Conservation (phyloP, 768 basidiomycete genomes). For the Kwoniella dendrophila region DNA sequence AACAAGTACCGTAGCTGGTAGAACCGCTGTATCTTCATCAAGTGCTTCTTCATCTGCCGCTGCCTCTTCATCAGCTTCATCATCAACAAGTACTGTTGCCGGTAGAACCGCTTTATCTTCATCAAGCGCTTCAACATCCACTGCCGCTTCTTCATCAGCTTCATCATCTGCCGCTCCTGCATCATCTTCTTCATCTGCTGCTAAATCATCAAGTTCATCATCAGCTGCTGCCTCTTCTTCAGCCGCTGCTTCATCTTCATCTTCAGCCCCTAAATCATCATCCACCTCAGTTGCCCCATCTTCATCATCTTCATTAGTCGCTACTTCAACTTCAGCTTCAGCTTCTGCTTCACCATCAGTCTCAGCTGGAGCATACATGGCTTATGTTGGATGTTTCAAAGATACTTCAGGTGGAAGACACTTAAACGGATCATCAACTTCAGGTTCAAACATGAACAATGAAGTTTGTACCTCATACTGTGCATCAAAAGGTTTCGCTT, state of each 20-base stretch:
- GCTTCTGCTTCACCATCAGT: slow-evolving; percentile 10
- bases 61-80: slow-evolving; percentile 2
- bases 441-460: slow-evolving; percentile 25
- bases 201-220: slow-evolving; percentile 10
- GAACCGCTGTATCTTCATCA: neutral
- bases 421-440: slow-evolving; percentile 12
- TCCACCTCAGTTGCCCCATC: slow-evolving; percentile 3
- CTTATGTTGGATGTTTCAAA: slow-evolving; percentile 24
- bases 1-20: too few species aligned
- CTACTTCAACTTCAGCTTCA: slow-evolving; percentile 1
- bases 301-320: slow-evolving; percentile 12
- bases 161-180: neutral
- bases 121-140: neutral
- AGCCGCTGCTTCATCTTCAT: slow-evolving; percentile 6
- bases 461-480: slow-evolving; percentile 69
- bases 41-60: slow-evolving; percentile 6
- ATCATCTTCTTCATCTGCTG: slow-evolving; percentile 10
- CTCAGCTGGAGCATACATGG: slow-evolving; percentile 7
- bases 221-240: slow-evolving; percentile 22
- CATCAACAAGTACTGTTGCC: too few species aligned
- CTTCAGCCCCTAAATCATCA: slow-evolving; percentile 6
- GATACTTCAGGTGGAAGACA: slow-evolving; percentile 12
- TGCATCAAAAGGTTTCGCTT: slow-evolving; percentile 62
- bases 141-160: neutral
- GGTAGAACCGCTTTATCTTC: slow-evolving; percentile 7